Percentiles rank a stretch among this genome's conserved stretches.
Evolutionary conservation across 176 grass and related monocot genomes (phyloP).

Genomic region (Saccharum spontaneum): DNA sequence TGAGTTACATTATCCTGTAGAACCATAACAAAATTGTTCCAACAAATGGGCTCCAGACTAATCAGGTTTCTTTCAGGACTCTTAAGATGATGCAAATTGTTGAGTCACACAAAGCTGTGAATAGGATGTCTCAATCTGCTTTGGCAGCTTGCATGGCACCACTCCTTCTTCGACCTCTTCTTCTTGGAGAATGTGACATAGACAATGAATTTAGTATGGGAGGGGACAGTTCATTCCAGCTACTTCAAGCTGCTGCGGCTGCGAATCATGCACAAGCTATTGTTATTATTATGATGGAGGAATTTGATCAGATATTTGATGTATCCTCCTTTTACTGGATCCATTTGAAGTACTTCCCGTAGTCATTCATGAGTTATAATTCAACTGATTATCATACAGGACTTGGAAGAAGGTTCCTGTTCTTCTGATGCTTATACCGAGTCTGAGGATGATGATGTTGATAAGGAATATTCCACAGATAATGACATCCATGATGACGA

Average conservation of each 20-base stretch:
- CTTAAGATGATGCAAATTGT: conserved; percentile 97
- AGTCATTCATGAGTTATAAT: conserved; percentile 9
- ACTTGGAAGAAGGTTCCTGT: conserved; percentile 71
- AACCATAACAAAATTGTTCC: conserved; percentile 20
- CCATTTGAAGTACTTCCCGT: conserved; percentile 15
- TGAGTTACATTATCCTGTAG: conserved; percentile 23
- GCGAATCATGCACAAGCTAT: conserved; percentile 98
- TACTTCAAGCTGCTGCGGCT: conserved; percentile 92
- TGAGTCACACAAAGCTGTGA: conserved; percentile 73
- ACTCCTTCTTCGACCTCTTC: conserved; percentile 88
- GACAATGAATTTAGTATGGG: conserved; percentile 84
- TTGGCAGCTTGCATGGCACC: conserved; percentile 99
- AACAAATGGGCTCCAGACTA: conserved; percentile 19
- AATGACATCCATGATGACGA: conserved; percentile 74
- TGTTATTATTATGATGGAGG: conserved; percentile 92
- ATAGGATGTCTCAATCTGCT: conserved; percentile 91
- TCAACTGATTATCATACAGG: conserved; percentile 43
- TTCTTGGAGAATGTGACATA: conserved; percentile 88
- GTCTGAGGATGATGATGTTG: conserved; percentile 60
- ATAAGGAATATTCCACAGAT: conserved; percentile 79
- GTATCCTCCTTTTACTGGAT: conserved; percentile 45
- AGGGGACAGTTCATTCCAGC: conserved; percentile 85
- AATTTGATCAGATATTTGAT: conserved; percentile 94
- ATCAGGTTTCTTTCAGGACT: conserved; percentile 70
- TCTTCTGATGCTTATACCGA: conserved; percentile 91